Percentiles rank a stretch among this genome's conserved stretches.
These are phyloP conservation scores for Boletus edulis DNA, from an alignment of 768 basidiomycete species.

Conservation along the genomic window DNA sequence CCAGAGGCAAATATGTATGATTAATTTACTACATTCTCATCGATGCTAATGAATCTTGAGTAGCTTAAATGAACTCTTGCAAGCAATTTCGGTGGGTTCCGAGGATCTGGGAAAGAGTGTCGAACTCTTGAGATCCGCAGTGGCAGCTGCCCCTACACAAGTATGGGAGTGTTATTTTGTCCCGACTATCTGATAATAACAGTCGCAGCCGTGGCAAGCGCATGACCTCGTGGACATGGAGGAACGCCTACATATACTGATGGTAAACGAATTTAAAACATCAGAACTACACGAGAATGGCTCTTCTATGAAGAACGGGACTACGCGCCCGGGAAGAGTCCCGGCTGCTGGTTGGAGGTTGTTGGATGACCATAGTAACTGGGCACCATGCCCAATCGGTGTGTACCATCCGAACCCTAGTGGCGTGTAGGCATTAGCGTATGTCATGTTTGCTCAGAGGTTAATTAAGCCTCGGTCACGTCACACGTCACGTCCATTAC, in stretches of 20 bases:
- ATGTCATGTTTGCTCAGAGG: too few species aligned
- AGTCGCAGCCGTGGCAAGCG: constrained; percentile 48
- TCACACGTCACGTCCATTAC: constrained; percentile 22
- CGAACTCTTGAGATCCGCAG: constrained; percentile 14
- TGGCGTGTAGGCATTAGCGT: constrained; percentile 1
- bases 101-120: constrained; percentile 18
- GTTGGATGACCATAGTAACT: constrained; percentile 41
- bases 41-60: constrained; percentile 5
- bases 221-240: constrained; percentile 55
- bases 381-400: constrained; percentile 72
- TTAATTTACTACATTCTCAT: not conserved
- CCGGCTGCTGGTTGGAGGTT: constrained; percentile 50
- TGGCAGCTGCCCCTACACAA: constrained; percentile 4
- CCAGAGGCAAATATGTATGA: constrained; percentile 36
- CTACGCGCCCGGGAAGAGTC: not conserved
- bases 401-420: constrained; percentile 33
- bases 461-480: constrained; percentile 4
- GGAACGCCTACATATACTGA: constrained; percentile 43
- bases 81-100: constrained; percentile 18
- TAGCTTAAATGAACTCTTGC: constrained; percentile 24
- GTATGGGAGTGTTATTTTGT: constrained; percentile 9
- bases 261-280: constrained; percentile 17
- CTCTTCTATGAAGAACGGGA: not conserved
- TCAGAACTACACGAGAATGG: not conserved
- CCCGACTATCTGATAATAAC: not conserved